A percentile compares a stretch with the other conserved stretches of the same genome.
Conservation (phyloP, 768 basidiomycete genomes). For the Trichaptum fuscoviolaceum region DNA sequence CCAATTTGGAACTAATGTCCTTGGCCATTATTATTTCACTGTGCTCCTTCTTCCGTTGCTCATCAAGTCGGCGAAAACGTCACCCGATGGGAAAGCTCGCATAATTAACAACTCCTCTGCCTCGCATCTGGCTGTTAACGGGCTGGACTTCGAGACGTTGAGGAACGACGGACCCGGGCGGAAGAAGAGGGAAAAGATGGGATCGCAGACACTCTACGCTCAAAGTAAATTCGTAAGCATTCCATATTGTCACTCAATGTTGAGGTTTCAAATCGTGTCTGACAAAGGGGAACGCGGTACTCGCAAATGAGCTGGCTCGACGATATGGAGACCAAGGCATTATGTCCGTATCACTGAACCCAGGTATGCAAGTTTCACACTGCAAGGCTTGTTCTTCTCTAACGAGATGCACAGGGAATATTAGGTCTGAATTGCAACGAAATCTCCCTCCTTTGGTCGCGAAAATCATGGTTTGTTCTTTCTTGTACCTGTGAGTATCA, state of each 20-base stretch:
- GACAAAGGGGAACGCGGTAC: slow-evolving; percentile 37
- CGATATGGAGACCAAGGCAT: slow-evolving; percentile 41
- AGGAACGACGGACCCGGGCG: slow-evolving; percentile 20
- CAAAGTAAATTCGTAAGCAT: slow-evolving; percentile 23
- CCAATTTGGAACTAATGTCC: slow-evolving; percentile 34
- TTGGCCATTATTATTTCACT: slow-evolving; percentile 33
- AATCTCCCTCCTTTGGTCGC: slow-evolving; percentile 6
- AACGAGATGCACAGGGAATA: slow-evolving; percentile 20
- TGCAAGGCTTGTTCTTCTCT: background rate
- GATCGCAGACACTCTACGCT: slow-evolving; percentile 22
- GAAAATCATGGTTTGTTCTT: background rate
- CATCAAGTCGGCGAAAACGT: slow-evolving; percentile 23
- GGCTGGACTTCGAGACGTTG: slow-evolving; percentile 21
- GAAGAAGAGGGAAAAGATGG: slow-evolving; percentile 16
- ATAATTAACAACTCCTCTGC: slow-evolving; percentile 31
- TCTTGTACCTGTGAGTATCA: background rate
- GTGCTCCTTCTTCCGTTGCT: slow-evolving; percentile 30
- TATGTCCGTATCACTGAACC: slow-evolving; percentile 38
- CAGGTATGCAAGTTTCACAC: slow-evolving; percentile 25
- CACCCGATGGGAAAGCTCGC: slow-evolving; percentile 28
- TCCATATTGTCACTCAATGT: background rate
- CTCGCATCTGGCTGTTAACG: slow-evolving; percentile 16
- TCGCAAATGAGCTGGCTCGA: slow-evolving; percentile 37
- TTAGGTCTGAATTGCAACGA: slow-evolving; percentile 24
- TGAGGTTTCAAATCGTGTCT: background rate